Percentiles rank a stretch among this genome's conserved stretches.
These are phyloP conservation scores for Verticillium dahliae DNA, from an alignment of 2,329 filamentous ascomycete genomes.

Conservation along the genomic window DNA sequence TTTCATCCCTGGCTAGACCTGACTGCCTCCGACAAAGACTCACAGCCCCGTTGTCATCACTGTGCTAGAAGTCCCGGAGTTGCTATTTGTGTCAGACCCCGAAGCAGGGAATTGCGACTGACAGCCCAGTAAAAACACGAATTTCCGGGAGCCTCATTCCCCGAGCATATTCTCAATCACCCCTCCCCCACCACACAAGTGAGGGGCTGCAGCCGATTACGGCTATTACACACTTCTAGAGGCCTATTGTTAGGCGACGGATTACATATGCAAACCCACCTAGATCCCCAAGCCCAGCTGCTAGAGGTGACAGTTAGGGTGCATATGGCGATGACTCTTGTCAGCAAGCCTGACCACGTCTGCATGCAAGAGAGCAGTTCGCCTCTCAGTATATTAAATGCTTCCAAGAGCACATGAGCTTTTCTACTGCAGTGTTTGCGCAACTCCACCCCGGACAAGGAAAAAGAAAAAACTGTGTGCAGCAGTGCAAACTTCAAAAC, in stretches of 20 bases:
- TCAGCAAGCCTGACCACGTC: background rate
- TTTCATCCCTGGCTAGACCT: background rate
- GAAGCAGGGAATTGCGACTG: background rate
- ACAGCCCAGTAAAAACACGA: background rate
- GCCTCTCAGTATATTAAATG: background rate
- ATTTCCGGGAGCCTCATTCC: background rate
- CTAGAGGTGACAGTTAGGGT: too few species aligned
- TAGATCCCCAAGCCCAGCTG: too few species aligned
- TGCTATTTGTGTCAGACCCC: background rate
- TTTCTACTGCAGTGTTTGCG: background rate
- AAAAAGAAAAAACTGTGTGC: slow-evolving; percentile 4
- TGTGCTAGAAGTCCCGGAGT: background rate
- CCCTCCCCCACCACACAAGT: background rate
- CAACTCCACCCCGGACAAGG: background rate
- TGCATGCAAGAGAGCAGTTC: background rate
- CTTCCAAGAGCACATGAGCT: background rate
- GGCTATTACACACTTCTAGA: background rate
- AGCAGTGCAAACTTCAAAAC: slow-evolving; percentile 11
- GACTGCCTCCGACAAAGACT: background rate
- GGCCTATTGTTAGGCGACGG: too few species aligned
- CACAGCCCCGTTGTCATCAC: background rate
- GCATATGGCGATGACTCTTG: too few species aligned
- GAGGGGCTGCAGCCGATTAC: background rate
- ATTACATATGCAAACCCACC: too few species aligned
- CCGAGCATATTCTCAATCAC: background rate